Evolutionary conservation across 768 basidiomycete species (phyloP).

Genomic region (Termitomyces sp.): DNA sequence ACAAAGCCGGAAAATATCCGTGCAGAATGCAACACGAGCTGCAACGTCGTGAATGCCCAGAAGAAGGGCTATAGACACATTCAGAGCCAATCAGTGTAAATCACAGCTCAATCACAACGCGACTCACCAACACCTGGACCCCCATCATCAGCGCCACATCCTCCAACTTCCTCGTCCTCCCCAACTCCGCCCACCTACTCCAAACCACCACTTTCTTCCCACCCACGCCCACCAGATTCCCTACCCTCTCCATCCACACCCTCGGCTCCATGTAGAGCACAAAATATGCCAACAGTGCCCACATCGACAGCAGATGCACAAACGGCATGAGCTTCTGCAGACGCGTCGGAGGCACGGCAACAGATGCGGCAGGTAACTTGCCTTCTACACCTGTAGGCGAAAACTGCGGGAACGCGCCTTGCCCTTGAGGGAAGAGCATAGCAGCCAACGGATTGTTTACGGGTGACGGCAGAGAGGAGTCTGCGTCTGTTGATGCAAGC

Average conservation of each 20-base stretch:
- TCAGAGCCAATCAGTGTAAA: neutral
- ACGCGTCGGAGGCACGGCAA: conserved; percentile 28
- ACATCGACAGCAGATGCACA: conserved; percentile 58
- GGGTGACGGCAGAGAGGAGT: conserved; percentile 20
- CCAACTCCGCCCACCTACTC: conserved; percentile 61
- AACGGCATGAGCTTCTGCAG: conserved; percentile 61
- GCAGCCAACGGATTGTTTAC: conserved; percentile 44
- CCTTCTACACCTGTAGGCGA: conserved; percentile 13
- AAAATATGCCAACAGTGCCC: conserved; percentile 63
- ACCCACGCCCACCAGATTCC: conserved; percentile 17
- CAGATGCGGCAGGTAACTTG: conserved; percentile 18
- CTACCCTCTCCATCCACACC: conserved; percentile 32
- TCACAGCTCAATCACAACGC: neutral
- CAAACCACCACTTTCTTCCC: conserved; percentile 27
- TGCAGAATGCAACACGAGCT: conserved; percentile 65
- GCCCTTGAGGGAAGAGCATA: conserved; percentile 29
- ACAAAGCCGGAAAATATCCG: conserved; percentile 69
- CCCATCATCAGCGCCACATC: conserved; percentile 27
- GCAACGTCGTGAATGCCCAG: conserved; percentile 73
- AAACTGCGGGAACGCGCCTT: conserved; percentile 17
- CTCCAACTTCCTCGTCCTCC: conserved; percentile 26
- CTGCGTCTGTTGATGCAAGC: conserved; percentile 14
- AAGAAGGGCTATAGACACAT: conserved; percentile 58
- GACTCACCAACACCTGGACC: conserved; percentile 55
- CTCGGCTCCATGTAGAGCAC: conserved; percentile 61